These are phyloP conservation scores for Xylaria sp. DNA, from an alignment of 2,329 filamentous ascomycete genomes.

Conservation along the genomic window DNA sequence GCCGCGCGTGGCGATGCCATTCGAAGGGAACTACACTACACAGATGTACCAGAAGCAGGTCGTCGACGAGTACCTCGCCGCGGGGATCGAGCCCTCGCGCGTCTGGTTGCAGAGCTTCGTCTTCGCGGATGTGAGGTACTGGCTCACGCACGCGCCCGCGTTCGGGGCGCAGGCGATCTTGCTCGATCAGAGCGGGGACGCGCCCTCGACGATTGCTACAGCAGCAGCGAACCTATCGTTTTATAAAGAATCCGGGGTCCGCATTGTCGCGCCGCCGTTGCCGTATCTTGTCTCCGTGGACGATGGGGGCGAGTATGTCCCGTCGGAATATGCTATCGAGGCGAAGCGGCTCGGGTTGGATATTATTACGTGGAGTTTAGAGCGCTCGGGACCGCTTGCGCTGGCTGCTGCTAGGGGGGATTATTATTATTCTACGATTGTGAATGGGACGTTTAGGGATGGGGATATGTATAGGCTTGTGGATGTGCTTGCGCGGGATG, in stretches of 20 bases:
- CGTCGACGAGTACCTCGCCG: slow-evolving; percentile 62
- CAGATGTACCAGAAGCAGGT: slow-evolving; percentile 68
- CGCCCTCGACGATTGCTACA: slow-evolving; percentile 53
- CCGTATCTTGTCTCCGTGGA: slow-evolving; percentile 63
- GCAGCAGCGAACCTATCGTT: slow-evolving; percentile 62
- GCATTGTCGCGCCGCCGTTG: slow-evolving; percentile 67
- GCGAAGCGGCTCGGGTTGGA: slow-evolving; percentile 67
- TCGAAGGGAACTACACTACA: slow-evolving; percentile 67
- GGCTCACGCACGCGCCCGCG: slow-evolving; percentile 65
- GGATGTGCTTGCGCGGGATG: slow-evolving; percentile 65
- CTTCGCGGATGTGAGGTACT: slow-evolving; percentile 69
- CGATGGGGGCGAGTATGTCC: slow-evolving; percentile 60
- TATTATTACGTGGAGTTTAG: slow-evolving; percentile 72
- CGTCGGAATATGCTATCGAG: slow-evolving; percentile 65
- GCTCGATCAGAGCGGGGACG: slow-evolving; percentile 67
- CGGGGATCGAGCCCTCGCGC: slow-evolving; percentile 57
- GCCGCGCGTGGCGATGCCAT: slow-evolving; percentile 73
- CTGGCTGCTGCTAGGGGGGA: slow-evolving; percentile 52
- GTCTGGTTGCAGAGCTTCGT: slow-evolving; percentile 71
- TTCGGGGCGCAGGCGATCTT: slow-evolving; percentile 68
- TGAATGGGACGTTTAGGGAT: slow-evolving; percentile 62
- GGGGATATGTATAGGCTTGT: slow-evolving; percentile 71
- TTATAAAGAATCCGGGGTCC: slow-evolving; percentile 63
- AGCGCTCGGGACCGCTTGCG: slow-evolving; percentile 66
- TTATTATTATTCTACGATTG: slow-evolving; percentile 63